These are phyloP conservation scores for Trapa incisa DNA, from an alignment of 345 rosid species.

Conservation along the genomic window DNA sequence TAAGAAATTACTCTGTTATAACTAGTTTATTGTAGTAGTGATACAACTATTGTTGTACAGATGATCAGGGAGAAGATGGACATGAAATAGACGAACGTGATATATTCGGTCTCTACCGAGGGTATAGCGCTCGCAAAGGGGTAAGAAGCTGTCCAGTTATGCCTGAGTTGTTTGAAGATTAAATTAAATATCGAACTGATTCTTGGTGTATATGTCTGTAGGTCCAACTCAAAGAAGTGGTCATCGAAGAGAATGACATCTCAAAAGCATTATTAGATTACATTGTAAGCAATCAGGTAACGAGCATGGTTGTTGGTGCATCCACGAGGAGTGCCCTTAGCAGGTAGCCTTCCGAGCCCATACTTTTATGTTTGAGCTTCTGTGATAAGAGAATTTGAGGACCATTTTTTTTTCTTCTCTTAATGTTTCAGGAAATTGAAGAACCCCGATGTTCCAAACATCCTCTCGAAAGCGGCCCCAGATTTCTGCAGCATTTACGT, in stretches of 20 bases:
- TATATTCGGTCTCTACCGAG: conserved; percentile 56
- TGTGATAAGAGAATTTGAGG: too few relatives aligned
- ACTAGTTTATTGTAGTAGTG: background rate
- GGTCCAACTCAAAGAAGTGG: conserved; percentile 48
- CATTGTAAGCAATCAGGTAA: conserved; percentile 35
- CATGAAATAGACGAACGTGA: conserved; percentile 15
- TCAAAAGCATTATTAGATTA: conserved; percentile 51
- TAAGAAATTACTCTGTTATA: background rate
- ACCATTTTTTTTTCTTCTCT: background rate
- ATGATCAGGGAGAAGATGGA: conserved; percentile 18
- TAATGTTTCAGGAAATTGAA: conserved; percentile 31
- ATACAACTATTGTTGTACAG: conserved; percentile 4
- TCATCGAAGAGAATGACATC: conserved; percentile 50
- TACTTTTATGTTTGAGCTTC: background rate
- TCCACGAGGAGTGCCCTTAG: conserved; percentile 46
- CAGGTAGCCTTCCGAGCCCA: conserved; percentile 25
- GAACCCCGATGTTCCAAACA: conserved; percentile 34
- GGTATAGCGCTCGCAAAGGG: conserved; percentile 79
- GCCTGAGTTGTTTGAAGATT: background rate
- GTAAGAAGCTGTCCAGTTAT: conserved; percentile 18
- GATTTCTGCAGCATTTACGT: conserved; percentile 68
- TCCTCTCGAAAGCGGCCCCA: conserved; percentile 41
- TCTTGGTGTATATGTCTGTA: conserved; percentile 9
- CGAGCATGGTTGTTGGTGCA: conserved; percentile 55
- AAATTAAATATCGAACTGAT: background rate